Base-by-base conservation (phyloP, 2,329 filamentous ascomycete species). In the Cyphellophora attinorum region DNA sequence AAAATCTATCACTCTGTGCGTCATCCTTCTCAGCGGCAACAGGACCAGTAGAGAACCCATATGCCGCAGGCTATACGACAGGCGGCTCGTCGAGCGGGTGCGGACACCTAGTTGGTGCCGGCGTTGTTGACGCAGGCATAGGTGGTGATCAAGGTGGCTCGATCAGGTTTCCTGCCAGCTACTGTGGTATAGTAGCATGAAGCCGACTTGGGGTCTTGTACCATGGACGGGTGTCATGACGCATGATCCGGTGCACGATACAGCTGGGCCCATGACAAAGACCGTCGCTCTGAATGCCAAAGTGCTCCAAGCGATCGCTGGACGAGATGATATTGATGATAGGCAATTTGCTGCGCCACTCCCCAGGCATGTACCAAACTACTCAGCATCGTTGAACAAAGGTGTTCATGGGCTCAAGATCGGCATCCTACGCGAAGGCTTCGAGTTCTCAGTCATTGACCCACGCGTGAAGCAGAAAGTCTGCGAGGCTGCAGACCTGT, bases 371-470 rank as follows among this genome's bases (percentile, higher is more conserved):
- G 23, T 39, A 16, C 34, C 23, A 5, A 12, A 31, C 6, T 31
- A 31, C 5, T 31, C 48, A 8, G 37, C 34, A 5, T 41, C 47
- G 3, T 41, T 19, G 13, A n/a, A 21, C 6, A 21, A 28, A 31
- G 33, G 25, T 33, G 27, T 60, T 4, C 45, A 50, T 18, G 59
- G 57, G 3, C 25, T 64, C 5, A 59, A 48, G 29, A 51, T 72
- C 11, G 67, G 64, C 0, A 40, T 69, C 11, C 42, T 71, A 2
- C 54, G 51, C 21, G 66, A 71, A 45, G 67, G 63, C 0, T 66
- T 67, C 27, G 45, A 60, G 8, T 54, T 59, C n/a, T 41, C 53
- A 1, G 48, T 60, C 1, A 51, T 66, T 3, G 59, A 62, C 34
- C 53, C 57, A 4, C 52, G 49, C n/a, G 65, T 70, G 3, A 60